These are phyloP conservation scores for Apophysomyces variabilis DNA, from an alignment of 371 early-diverging fungal genomes.

Conservation along the genomic window DNA sequence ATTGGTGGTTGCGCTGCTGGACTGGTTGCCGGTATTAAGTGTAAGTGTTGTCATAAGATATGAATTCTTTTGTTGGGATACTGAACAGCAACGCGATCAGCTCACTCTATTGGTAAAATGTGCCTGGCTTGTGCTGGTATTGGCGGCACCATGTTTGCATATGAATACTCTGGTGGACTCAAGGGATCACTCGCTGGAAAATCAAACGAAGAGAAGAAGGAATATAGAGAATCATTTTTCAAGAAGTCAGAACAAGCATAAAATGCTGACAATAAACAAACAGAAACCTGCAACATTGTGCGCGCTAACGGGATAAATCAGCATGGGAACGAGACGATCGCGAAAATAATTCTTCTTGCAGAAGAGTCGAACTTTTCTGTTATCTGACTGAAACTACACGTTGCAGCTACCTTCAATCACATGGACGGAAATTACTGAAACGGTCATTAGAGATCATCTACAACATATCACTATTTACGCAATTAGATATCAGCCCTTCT, in stretches of 20 bases:
- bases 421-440: no score
- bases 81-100: conserved; percentile 23
- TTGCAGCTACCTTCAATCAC: no score
- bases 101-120: conserved; percentile 65
- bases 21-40: conserved; percentile 70
- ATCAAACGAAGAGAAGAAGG: conserved; percentile 55
- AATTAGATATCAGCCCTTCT: no score
- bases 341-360: no score
- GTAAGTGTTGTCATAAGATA: conserved; percentile 28
- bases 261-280: neutral
- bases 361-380: no score
- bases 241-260: conserved; percentile 38
- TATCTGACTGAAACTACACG: no score
- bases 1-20: conserved; percentile 81
- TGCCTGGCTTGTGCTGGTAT: conserved; percentile 67
- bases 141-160: conserved; percentile 73
- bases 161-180: conserved; percentile 69
- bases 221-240: conserved; percentile 56
- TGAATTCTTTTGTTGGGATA: conserved; percentile 5
- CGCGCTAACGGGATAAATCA: neutral
- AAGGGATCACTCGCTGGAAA: conserved; percentile 58
- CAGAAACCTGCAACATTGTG: neutral
- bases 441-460: no score
- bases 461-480: no score
- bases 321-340: no score